Evolutionary conservation across 2,329 filamentous ascomycete species (phyloP), one percentile per base, ranked within the genome.

Genomic region (Stachybotrys elegans): DNA sequence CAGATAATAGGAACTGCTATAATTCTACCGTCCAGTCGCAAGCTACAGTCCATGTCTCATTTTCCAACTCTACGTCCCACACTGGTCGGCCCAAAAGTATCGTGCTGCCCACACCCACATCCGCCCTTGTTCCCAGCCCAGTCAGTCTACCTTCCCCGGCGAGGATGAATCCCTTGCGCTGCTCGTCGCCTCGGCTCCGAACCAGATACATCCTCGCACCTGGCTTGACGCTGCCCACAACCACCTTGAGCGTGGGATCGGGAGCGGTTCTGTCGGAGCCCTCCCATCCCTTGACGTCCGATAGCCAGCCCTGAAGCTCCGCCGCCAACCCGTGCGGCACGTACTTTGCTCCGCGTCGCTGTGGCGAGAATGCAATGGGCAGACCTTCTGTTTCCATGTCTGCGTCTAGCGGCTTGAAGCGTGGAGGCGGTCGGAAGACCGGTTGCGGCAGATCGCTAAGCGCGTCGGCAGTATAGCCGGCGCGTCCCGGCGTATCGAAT

Each of bases 231-330:
- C 62, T 57, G 8, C 61, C 56, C 6, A 69, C 51, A 4, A 32
- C 45, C 14, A 70, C 50, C 11, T 48, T 55, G 27, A 59, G 45
- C 2, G 44, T 50, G 5, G 51, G 40, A 16, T 46, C 43, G 6
- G 46, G 39, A 11, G 47, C 35, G n/a, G 44, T 46, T 13, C 44
- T 16, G 12, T 51, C 46, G 6, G 39, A 39, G 29, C 53, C 53
- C 14, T 61, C 57, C 60, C 58, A 61, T 11, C 61, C 61, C 47
- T 63, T 67, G 20, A 69, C 57, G 19, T 70, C 65, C 1, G 68
- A 67, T 9, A 71, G 54, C 64, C 66, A 68, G 13, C 61, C 60
- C 46, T 71, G 68, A 6, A 71, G 54, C 36, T 60, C 58, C 3
- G 66, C 61, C 1, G 68, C 68, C 19, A 70, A 51, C 0, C 68